Conservation (phyloP, 768 basidiomycete genomes). For the Cystofilobasidium capitatum region DNA sequence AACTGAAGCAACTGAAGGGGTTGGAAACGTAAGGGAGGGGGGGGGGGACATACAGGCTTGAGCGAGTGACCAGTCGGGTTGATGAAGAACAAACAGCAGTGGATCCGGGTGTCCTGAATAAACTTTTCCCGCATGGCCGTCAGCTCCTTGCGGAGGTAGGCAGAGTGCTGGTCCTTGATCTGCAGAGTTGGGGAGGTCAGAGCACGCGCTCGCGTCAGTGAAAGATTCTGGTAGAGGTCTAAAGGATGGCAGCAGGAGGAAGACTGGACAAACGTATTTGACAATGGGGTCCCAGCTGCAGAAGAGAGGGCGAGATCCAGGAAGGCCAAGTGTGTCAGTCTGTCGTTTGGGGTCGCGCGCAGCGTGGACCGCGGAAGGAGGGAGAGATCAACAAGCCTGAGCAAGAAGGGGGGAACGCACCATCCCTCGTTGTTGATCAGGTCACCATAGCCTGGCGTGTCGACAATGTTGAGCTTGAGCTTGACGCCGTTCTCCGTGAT, state of each 20-base stretch:
- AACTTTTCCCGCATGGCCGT: conserved; percentile 97
- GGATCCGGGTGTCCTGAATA: conserved; percentile 96
- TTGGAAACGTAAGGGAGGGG: too few relatives aligned
- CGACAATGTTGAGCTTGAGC: conserved; percentile 91
- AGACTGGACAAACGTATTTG: conserved; percentile 63
- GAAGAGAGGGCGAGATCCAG: not conserved
- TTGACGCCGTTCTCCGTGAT: conserved; percentile 93
- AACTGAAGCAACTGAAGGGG: not conserved
- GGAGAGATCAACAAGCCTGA: not conserved
- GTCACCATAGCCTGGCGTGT: conserved; percentile 97
- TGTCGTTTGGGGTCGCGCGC: not conserved
- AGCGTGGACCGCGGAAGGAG: not conserved
- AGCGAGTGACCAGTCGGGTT: conserved; percentile 96
- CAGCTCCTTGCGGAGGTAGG: conserved; percentile 95
- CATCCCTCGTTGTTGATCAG: conserved; percentile 98
- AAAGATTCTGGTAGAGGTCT: not conserved
- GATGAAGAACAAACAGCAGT: conserved; percentile 97
- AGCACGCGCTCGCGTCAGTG: not conserved
- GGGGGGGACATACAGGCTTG: conserved; percentile 49
- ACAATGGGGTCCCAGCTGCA: conserved; percentile 96
- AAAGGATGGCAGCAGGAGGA: not conserved
- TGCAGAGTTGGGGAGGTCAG: conserved; percentile 22
- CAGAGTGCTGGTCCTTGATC: conserved; percentile 81
- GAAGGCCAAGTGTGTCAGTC: not conserved
- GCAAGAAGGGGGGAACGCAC: conserved; percentile 44